Base-by-base conservation (phyloP, 495 filamentous ascomycete genomes). In the Neurospora sp. region DNA sequence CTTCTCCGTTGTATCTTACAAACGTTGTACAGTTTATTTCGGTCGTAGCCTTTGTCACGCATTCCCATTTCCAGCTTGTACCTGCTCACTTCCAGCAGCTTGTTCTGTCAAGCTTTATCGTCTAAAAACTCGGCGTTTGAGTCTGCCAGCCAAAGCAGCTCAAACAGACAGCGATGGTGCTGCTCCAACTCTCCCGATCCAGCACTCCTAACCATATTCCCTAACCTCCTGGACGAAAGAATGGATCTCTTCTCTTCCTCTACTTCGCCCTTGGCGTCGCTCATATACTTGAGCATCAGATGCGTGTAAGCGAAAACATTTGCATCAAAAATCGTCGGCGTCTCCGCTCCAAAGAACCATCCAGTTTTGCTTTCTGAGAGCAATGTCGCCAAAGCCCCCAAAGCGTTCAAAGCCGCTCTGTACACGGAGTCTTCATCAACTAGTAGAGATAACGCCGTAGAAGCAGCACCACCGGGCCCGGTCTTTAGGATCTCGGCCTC, bases 251-350 rank as follows among this genome's bases (percentile, higher is more conserved):
- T 87, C 31, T 72, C 61, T 7, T 20, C 27, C 16, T 65, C 41
- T 20, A 1, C 41, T 7, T 70, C 71, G 10, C 59, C 18, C 70
- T 42, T 18, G 70, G 31, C 7, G n/a, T 47, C 39, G 8, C 27
- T 68, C 44, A 72, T 35, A 38, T 41, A 68, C 74, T 35, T 22
- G 73, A 96, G 78, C 39, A 98, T 85, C 22, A 97, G 79, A 79
- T 95, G 87, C n/a, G 93, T 94, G 81, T 97, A 99, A 35, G 92
- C 90, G 83, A 97, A 98, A 31, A 98, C 88, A 71, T 86, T 88
- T 37, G 94, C 93, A 81, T 99, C 96, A 75, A 99, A 93, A 14
- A 94, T 76, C 0, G 89, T 87, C 3, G 96, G 93, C 37, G 81
- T 83, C 22, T 73, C 22, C 10, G 22, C 69, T 18, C 75, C 77